These are phyloP conservation scores for Metschnikowia orientalis DNA, from an alignment of 805 yeast species.

Conservation along the genomic window DNA sequence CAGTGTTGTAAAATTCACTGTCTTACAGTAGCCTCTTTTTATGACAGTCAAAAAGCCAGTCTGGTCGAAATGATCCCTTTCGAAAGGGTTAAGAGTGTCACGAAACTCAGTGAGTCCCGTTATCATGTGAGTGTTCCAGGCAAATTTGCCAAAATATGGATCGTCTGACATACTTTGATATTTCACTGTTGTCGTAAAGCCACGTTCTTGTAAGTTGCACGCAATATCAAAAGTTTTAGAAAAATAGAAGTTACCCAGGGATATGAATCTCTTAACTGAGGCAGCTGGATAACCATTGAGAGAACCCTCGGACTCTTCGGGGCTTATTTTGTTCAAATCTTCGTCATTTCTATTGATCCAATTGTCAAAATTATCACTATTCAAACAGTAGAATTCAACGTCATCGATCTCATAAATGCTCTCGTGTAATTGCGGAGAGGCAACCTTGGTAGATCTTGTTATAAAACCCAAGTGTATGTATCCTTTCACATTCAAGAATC, in stretches of 20 bases:
- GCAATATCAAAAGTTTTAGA: constrained; percentile 46
- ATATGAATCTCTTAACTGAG: constrained; percentile 41
- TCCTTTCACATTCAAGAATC: constrained; percentile 53
- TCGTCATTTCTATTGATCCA: constrained; percentile 18
- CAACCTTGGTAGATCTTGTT: constrained; percentile 51
- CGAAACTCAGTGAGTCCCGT: constrained; percentile 45
- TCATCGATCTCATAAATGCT: constrained; percentile 50
- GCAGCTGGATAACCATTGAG: constrained; percentile 35
- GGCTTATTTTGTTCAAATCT: constrained; percentile 8
- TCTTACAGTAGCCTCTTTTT: constrained; percentile 49
- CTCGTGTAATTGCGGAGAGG: constrained; percentile 54
- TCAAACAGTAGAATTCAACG: constrained; percentile 63
- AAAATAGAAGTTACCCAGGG: constrained; percentile 47
- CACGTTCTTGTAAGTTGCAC: constrained; percentile 43
- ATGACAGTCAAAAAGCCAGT: constrained; percentile 46
- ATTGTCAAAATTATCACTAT: constrained; percentile 51
- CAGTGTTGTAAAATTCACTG: constrained; percentile 31
- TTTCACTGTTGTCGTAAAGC: constrained; percentile 25
- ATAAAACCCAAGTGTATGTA: constrained; percentile 56
- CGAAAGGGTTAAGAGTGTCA: constrained; percentile 37
- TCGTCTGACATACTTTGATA: constrained; percentile 24
- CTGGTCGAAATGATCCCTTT: constrained; percentile 39
- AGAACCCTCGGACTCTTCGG: constrained; percentile 16
- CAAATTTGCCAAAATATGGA: constrained; percentile 42
- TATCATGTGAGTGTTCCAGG: constrained; percentile 50